phyloP scores from a whole-genome alignment of 2,329 filamentous ascomycete species.

The Fusarium subtropicale region DNA sequence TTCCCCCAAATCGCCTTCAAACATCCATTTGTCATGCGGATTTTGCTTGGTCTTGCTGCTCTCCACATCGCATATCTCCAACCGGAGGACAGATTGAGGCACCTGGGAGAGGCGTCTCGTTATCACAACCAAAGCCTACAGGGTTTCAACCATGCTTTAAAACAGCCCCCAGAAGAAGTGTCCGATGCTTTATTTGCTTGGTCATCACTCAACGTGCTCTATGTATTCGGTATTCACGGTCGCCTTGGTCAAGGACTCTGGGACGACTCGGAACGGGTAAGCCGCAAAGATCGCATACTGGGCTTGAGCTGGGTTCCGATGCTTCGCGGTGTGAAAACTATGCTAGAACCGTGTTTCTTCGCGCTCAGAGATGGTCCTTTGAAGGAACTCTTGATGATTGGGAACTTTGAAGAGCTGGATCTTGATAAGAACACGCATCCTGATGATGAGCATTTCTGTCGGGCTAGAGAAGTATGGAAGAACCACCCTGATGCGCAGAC shows the following conservation, averaged over 20 bases:
- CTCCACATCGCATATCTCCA: conserved; percentile 10
- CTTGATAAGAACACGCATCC: background rate
- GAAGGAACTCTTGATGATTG: background rate
- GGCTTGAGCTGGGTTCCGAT: conserved; percentile 13
- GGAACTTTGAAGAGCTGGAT: background rate
- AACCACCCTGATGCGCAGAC: background rate
- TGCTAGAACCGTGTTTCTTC: background rate
- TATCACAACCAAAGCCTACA: background rate
- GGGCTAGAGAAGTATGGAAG: background rate
- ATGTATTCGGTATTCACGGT: conserved; percentile 2
- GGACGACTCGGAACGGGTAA: background rate
- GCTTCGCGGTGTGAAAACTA: background rate
- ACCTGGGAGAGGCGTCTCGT: background rate
- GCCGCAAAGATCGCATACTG: conserved; percentile 3
- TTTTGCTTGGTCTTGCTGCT: background rate
- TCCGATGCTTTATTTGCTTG: background rate
- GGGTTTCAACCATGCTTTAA: background rate
- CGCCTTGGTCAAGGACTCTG: conserved; percentile 7
- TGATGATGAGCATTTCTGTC: background rate
- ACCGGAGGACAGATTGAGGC: background rate
- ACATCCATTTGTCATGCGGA: background rate
- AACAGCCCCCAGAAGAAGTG: fast-evolving
- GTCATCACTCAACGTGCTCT: conserved; percentile 9
- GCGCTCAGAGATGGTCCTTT: background rate
- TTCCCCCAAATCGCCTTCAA: background rate